phyloP scores from a whole-genome alignment of 2,329 filamentous ascomycete species.

The Cytospora schulzeri region DNA sequence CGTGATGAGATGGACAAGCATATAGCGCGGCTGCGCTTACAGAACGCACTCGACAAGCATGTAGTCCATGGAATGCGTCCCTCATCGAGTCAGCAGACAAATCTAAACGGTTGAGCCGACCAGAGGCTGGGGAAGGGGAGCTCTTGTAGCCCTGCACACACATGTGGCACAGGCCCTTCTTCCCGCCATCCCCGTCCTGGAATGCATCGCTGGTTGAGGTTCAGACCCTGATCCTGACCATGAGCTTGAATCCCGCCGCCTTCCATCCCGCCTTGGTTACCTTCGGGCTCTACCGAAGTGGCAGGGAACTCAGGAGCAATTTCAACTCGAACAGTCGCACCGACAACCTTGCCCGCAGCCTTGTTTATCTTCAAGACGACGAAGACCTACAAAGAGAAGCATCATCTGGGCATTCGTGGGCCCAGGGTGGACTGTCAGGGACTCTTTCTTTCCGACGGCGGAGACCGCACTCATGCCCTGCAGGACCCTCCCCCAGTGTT shows the following conservation, averaged over 20 bases:
- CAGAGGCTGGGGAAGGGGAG: neutral
- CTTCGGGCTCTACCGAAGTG: neutral
- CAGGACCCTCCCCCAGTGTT: constrained; percentile 5
- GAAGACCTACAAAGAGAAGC: neutral
- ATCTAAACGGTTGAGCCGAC: neutral
- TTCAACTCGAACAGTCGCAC: neutral
- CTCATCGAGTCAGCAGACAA: neutral
- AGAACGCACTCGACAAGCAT: neutral
- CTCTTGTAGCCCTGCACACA: constrained; percentile 3
- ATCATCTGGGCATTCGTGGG: neutral
- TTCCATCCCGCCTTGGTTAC: neutral
- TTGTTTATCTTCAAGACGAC: neutral
- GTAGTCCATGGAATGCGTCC: neutral
- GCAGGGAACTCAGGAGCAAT: neutral
- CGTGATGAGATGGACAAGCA: neutral
- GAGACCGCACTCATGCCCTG: constrained; percentile 15
- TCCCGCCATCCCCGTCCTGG: constrained; percentile 23
- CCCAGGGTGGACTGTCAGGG: neutral
- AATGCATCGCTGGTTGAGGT: constrained; percentile 2
- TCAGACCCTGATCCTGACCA: constrained; percentile 14
- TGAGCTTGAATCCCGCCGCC: neutral
- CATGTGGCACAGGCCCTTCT: constrained; percentile 13
- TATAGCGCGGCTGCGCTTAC: neutral
- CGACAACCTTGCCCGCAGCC: neutral
- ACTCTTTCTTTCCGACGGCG: constrained; percentile 5